These are phyloP conservation scores for Candida nitratophila DNA, from an alignment of 805 yeast species.

Conservation along the genomic window DNA sequence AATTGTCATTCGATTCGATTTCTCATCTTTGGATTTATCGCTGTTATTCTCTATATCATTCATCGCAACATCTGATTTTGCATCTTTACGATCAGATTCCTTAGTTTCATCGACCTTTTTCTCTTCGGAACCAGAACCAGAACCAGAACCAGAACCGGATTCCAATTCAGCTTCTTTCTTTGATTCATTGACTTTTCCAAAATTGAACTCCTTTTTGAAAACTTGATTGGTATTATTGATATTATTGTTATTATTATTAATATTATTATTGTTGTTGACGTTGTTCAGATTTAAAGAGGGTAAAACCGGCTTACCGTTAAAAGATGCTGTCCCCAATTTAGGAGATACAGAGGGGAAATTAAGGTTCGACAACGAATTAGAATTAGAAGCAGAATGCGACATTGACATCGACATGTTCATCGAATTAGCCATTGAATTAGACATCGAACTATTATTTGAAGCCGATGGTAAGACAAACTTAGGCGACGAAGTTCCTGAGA, in stretches of 20 bases:
- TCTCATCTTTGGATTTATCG: slow-evolving; percentile 4
- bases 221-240: neutral
- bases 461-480: slow-evolving; percentile 6
- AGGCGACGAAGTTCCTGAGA: slow-evolving; percentile 19
- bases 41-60: neutral
- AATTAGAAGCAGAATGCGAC: neutral
- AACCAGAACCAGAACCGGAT: too few relatives aligned
- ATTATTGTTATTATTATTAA: too few relatives aligned
- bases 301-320: neutral
- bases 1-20: slow-evolving; percentile 18
- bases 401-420: neutral
- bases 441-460: neutral
- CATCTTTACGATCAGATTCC: neutral
- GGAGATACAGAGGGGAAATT: too few relatives aligned
- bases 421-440: neutral
- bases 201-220: slow-evolving; percentile 22
- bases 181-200: slow-evolving; percentile 4
- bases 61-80: neutral
- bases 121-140: too few relatives aligned
- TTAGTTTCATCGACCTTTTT: too few relatives aligned
- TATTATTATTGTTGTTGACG: too few relatives aligned
- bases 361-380: neutral
- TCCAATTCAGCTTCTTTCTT: too few relatives aligned
- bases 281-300: slow-evolving; percentile 1
- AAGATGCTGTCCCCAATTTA: neutral